These are phyloP conservation scores for Naegleria fowleri DNA, from an alignment of 208 protist genomes.

Conservation along the genomic window DNA sequence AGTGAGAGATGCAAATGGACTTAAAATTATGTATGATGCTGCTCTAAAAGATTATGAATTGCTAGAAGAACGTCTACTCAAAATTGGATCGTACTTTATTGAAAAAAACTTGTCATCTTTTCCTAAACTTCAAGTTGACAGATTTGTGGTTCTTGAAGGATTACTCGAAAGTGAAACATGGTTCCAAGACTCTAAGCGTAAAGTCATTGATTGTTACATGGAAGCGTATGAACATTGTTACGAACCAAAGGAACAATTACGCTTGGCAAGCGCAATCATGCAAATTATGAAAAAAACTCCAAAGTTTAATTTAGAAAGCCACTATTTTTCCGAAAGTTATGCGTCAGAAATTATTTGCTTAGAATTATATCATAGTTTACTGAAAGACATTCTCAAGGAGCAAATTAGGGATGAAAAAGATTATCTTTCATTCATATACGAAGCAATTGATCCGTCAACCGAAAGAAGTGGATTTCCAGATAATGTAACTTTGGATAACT, in stretches of 20 bases:
- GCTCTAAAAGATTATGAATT: conserved; percentile 38
- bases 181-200: conserved; percentile 42
- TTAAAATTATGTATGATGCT: conserved; percentile 43
- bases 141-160: conserved; percentile 40
- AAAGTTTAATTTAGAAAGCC: conserved; percentile 34
- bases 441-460: not conserved
- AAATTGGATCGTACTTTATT: conserved; percentile 43
- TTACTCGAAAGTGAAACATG: conserved; percentile 48
- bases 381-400: conserved; percentile 44
- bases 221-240: conserved; percentile 46
- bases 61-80: conserved; percentile 38
- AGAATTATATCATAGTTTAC: conserved; percentile 38
- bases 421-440: not conserved
- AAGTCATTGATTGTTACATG: conserved; percentile 43
- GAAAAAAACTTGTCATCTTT: not conserved
- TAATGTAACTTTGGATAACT: not conserved
- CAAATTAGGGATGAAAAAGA: conserved; percentile 38
- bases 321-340: conserved; percentile 44
- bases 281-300: conserved; percentile 38
- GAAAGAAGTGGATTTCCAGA: not conserved
- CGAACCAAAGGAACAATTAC: conserved; percentile 27
- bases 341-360: conserved; percentile 42
- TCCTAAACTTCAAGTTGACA: conserved; percentile 32
- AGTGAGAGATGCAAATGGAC: conserved; percentile 38
- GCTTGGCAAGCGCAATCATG: conserved; percentile 34